Conservation (phyloP, 345 rosid species). For the Pelargonium nanum region DNA sequence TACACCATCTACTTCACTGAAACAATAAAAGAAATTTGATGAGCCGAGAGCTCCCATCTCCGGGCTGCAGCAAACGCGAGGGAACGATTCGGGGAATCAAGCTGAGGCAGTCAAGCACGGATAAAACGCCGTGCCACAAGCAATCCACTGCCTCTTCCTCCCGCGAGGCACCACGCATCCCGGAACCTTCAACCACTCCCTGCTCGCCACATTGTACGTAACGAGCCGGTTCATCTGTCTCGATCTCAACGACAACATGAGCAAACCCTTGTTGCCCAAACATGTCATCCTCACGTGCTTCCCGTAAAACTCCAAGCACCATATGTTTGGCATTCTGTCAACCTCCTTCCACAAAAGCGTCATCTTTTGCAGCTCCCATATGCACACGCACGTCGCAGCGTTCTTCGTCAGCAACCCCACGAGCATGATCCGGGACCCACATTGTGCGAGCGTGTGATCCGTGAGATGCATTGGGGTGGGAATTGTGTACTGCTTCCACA, state of each 20-base stretch:
- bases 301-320: constrained; percentile 99
- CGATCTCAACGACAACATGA: constrained; percentile 83
- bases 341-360: constrained; percentile 99
- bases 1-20: no score
- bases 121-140: constrained; percentile 80
- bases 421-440: constrained; percentile 68
- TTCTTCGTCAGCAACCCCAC: constrained; percentile 87
- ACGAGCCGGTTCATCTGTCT: constrained; percentile 84
- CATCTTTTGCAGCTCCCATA: constrained; percentile 99
- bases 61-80: no score
- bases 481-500: constrained; percentile 66
- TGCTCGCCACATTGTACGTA: constrained; percentile 54
- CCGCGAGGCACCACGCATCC: constrained; percentile 63
- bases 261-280: constrained; percentile 93
- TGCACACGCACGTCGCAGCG: constrained; percentile 95
- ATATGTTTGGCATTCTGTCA: constrained; percentile 99
- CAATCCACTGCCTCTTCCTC: constrained; percentile 80
- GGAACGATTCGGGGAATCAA: no score
- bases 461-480: constrained; percentile 70
- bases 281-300: constrained; percentile 98
- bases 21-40: no score
- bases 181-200: constrained; percentile 86
- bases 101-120: constrained; percentile 66
- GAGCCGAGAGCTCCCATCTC: no score
- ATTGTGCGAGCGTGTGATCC: constrained; percentile 83